phyloP scores from a whole-genome alignment of 1,284 basidiomycete genomes.

The Heterobasidion parviporum region DNA sequence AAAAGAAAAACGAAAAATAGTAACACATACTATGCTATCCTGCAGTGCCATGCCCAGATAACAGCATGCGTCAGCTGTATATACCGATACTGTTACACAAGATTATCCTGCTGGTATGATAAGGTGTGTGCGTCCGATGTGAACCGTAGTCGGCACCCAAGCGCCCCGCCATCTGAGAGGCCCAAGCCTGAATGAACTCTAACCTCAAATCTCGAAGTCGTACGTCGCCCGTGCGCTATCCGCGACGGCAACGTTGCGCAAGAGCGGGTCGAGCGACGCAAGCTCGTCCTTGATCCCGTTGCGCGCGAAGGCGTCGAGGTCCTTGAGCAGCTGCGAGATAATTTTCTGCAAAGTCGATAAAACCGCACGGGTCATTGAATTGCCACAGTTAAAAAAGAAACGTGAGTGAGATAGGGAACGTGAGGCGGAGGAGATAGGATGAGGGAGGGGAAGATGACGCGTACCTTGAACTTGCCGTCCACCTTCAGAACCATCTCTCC shows the following conservation, averaged over 20 bases:
- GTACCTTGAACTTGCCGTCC: conserved; percentile 75
- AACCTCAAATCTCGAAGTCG: conserved; percentile 8
- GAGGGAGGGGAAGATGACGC: conserved; percentile 13
- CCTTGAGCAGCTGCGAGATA: conserved; percentile 64
- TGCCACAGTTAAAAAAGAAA: not conserved
- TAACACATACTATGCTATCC: too few relatives aligned
- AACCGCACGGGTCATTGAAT: not conserved
- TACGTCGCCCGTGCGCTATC: conserved; percentile 10
- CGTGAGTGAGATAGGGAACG: not conserved
- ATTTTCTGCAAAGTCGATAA: conserved; percentile 54
- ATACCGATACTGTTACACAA: not conserved
- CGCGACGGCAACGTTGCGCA: conserved; percentile 40
- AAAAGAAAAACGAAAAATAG: not conserved
- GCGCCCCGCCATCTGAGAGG: too few relatives aligned
- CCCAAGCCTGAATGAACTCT: too few relatives aligned
- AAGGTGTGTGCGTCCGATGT: not conserved
- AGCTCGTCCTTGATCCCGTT: conserved; percentile 76
- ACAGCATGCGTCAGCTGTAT: not conserved
- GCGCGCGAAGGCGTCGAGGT: conserved; percentile 73
- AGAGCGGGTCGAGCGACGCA: conserved; percentile 66
- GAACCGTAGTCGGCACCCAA: not conserved
- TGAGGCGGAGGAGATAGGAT: not conserved
- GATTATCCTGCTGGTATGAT: too few relatives aligned
- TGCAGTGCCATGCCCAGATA: too few relatives aligned
- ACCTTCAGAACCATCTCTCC: conserved; percentile 73